phyloP scores from a whole-genome alignment of 2,329 filamentous ascomycete genomes.

The Rutstroemia sp. region DNA sequence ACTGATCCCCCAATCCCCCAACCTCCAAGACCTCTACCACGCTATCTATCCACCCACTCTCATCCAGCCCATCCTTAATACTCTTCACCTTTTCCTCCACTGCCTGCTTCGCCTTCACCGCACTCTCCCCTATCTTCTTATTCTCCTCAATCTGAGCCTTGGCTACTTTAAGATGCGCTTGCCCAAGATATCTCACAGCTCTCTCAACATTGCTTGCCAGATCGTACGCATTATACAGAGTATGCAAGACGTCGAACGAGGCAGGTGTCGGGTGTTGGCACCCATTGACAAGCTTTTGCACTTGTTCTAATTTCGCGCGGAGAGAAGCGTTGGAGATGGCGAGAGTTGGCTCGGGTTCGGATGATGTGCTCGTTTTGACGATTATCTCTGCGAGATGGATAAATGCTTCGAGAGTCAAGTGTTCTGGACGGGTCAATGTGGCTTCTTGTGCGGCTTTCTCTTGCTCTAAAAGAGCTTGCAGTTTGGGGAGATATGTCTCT shows the following conservation, averaged over 20 bases:
- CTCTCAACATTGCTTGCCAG: slow-evolving; percentile 16
- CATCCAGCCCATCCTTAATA: slow-evolving; percentile 26
- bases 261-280: background rate
- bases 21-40: slow-evolving; percentile 20
- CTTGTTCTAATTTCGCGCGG: slow-evolving; percentile 11
- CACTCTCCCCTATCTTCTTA: slow-evolving; percentile 8
- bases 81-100: slow-evolving; percentile 16
- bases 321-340: slow-evolving; percentile 16
- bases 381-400: slow-evolving; percentile 19
- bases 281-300: slow-evolving; percentile 2
- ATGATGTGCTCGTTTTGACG: slow-evolving; percentile 11
- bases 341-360: slow-evolving; percentile 9
- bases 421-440: slow-evolving; percentile 18
- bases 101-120: slow-evolving; percentile 13
- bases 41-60: slow-evolving; percentile 30
- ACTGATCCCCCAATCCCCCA: slow-evolving; percentile 10
- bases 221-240: slow-evolving; percentile 26
- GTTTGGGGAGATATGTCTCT: background rate
- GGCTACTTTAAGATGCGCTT: slow-evolving; percentile 13
- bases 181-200: slow-evolving; percentile 17
- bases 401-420: slow-evolving; percentile 14
- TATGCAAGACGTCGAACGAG: slow-evolving; percentile 17
- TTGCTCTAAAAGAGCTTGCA: slow-evolving; percentile 2
- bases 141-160: slow-evolving; percentile 15
- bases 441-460: background rate